Evolutionary conservation across 2,329 filamentous ascomycete genomes (phyloP).

Genomic region (Sclerotinia nivalis): DNA sequence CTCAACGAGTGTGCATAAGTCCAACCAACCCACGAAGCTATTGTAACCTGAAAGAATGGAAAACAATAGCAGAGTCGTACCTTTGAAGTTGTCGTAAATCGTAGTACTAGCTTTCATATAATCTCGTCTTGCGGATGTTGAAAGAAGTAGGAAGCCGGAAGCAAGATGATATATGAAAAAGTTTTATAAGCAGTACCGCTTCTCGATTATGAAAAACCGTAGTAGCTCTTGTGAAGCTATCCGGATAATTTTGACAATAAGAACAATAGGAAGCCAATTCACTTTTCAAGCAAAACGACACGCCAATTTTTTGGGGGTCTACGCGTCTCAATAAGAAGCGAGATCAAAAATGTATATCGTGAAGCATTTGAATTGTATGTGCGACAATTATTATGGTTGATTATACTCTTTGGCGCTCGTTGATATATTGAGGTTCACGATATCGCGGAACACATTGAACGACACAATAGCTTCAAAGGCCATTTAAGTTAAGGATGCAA

Average conservation of each 20-base stretch:
- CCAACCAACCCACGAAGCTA: neutral
- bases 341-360: neutral
- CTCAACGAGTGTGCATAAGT: neutral
- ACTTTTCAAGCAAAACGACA: slow-evolving; percentile 11
- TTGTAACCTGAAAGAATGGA: neutral
- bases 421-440: slow-evolving; percentile 21
- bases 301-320: neutral
- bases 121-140: neutral
- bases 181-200: neutral
- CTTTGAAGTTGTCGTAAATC: neutral
- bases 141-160: neutral
- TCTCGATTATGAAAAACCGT: neutral
- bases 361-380: slow-evolving; percentile 17
- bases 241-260: neutral
- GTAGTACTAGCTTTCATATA: neutral
- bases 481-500: slow-evolving; percentile 22
- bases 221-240: slow-evolving; percentile 9
- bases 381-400: slow-evolving; percentile 20
- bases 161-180: neutral
- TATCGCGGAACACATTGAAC: slow-evolving; percentile 21
- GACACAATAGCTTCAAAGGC: slow-evolving; percentile 21
- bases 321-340: slow-evolving; percentile 21
- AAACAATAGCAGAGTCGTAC: neutral
- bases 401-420: slow-evolving; percentile 22
- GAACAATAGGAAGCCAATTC: slow-evolving; percentile 16